These are phyloP conservation scores for Mantamonas sphyraenae DNA, from an alignment of 78 protist species.

Conservation along the genomic window DNA sequence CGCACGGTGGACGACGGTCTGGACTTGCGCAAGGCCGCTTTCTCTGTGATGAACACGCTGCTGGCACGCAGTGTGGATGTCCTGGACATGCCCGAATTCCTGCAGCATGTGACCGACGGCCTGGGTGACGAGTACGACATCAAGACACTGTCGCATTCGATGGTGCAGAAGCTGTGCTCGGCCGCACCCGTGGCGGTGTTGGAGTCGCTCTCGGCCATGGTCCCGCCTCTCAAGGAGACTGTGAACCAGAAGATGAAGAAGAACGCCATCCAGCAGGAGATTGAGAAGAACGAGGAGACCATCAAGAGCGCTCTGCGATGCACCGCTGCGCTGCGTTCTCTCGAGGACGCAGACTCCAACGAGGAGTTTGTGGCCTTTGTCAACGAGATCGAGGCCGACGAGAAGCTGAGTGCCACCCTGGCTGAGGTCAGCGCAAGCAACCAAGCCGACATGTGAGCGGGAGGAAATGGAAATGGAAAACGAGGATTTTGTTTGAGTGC, in stretches of 20 bases:
- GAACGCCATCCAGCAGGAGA: slow-evolving; percentile 68
- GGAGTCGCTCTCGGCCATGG: background rate
- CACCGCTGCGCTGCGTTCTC: too few species aligned
- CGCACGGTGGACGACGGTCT: slow-evolving; percentile 90
- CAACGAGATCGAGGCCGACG: too few species aligned
- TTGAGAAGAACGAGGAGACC: slow-evolving; percentile 75
- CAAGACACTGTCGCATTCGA: slow-evolving; percentile 60
- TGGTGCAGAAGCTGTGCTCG: slow-evolving; percentile 37
- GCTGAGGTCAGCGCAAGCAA: too few species aligned
- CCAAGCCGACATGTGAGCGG: too few species aligned
- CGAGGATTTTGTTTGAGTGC: too few species aligned
- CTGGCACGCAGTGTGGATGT: slow-evolving; percentile 51
- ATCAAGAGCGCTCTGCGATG: slow-evolving; percentile 55
- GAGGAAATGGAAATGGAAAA: too few species aligned
- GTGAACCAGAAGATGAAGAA: slow-evolving; percentile 75
- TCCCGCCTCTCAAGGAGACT: slow-evolving; percentile 7
- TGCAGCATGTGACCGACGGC: slow-evolving; percentile 49
- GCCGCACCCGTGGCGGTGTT: background rate
- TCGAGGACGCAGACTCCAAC: too few species aligned
- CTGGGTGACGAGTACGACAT: slow-evolving; percentile 73
- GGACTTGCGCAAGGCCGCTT: slow-evolving; percentile 60
- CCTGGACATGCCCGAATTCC: slow-evolving; percentile 35
- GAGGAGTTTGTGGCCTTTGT: too few species aligned
- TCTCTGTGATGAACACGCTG: slow-evolving; percentile 28
- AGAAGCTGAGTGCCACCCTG: too few species aligned